These are phyloP conservation scores for Fusarium staphyleae DNA, from an alignment of 2,329 filamentous ascomycete species.

Conservation along the genomic window DNA sequence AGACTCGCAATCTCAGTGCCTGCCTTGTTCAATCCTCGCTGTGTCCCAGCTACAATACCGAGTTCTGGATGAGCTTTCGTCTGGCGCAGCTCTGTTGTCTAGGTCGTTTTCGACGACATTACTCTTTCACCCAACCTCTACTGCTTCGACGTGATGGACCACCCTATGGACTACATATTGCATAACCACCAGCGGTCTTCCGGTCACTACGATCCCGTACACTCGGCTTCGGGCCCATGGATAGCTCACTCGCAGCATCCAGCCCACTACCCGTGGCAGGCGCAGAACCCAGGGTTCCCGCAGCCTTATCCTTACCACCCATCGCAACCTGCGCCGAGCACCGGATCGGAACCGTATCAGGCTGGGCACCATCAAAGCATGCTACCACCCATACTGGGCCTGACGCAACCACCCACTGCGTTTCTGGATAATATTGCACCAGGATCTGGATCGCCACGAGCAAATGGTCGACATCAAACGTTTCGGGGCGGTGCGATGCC, in stretches of 20 bases:
- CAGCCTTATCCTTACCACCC: constrained; percentile 32
- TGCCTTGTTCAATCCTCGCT: constrained; percentile 4
- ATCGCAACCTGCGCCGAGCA: constrained; percentile 18
- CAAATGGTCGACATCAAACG: constrained; percentile 15
- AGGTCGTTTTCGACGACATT: constrained; percentile 2
- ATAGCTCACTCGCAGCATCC: constrained; percentile 31
- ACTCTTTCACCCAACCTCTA: constrained; percentile 6
- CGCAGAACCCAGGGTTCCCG: constrained; percentile 27
- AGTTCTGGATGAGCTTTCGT: constrained; percentile 8
- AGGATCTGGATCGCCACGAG: constrained; percentile 23
- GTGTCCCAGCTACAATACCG: constrained; percentile 1
- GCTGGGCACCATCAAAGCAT: constrained; percentile 31
- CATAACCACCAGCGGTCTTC: constrained; percentile 32
- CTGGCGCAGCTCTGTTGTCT: constrained; percentile 10
- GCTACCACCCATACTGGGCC: constrained; percentile 34
- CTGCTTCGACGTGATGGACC: constrained; percentile 37
- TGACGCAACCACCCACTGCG: constrained; percentile 25
- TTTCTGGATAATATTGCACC: constrained; percentile 22
- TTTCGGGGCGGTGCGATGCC: constrained; percentile 25
- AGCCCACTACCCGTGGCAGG: constrained; percentile 36
- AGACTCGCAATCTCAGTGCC: constrained; percentile 7
- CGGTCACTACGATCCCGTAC: constrained; percentile 42
- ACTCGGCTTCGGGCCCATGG: constrained; percentile 40
- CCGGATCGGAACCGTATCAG: constrained; percentile 32
- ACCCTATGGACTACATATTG: constrained; percentile 40